Evolutionary conservation across 306 rosid genomes (phyloP), one percentile per base, ranked within the genome.

Genomic region (Quercus suber): DNA sequence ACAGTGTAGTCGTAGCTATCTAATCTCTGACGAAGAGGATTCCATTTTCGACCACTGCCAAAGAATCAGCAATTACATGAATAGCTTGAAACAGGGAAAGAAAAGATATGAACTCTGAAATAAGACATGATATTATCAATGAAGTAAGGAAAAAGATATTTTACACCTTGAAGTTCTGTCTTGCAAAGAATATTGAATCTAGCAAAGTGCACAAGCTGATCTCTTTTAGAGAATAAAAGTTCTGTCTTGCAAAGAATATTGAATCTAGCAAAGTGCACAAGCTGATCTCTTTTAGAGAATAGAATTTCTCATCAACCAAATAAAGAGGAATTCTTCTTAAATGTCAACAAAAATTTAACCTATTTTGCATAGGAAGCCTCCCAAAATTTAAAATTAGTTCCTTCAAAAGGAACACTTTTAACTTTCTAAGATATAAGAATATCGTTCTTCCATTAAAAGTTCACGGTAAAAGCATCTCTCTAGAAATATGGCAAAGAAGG

Each of bases 1-100:
- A 92, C 93, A 30, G 89, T 86, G 90, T 95, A 95, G 83, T 92
- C 94, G 84, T 92, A 92, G 85, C 96, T 92, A 85, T 95, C 99
- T 78, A 95, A 83, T 85, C 99, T 91, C 89, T 87, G 87, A 20
- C 97, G 95, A 74, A 92, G 99, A 86, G 98, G 99, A 85, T 95
- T 95, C 97, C 89, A 90, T 87, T 95, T 95, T 73, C 86, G 92
- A 74, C 96, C 98, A 88, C 99, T 92, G 98, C 81, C 56, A 89
- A 80, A 80, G 69, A 75, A 6, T 77, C 76, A 81, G 63, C 73
- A 79, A 78, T 59, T 56, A 55, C 19, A 60, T 73, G 71, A 80
- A 80, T 19, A 82, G 73, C 61, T 25, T 77, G 30, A 79, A 71
- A 60, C 60, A 85, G 61, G 64, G 51, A 60, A 41, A 52, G 14